Base-by-base conservation (phyloP, 2,329 filamentous ascomycete species). In the Ascochyta rabiei region DNA sequence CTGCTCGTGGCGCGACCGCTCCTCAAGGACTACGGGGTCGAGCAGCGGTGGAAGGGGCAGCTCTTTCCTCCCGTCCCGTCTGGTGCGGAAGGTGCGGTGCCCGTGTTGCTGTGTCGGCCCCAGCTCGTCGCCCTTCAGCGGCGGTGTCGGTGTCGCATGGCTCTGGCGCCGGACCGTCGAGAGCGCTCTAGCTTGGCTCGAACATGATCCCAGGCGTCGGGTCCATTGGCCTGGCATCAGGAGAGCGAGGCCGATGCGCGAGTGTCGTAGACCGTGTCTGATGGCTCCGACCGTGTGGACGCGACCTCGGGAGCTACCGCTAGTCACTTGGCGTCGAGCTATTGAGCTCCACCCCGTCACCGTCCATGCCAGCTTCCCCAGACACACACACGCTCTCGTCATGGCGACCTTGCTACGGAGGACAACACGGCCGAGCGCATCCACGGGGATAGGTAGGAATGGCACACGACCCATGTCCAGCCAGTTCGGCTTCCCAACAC, bases 1-100 rank as follows among this genome's bases (percentile, higher is more conserved):
- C 34, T 76, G 69, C 51, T 73, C 73, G 61, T 75, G 72, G 31
- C 65, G 68, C 18, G 69, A 53, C 50, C 72, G 67, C 28, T 76
- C 72, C 15, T 68, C 62, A 2, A 76, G 53, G n/a, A 74, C 72
- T 43, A 72, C 49, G 0, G 79, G 75, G 53, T 82, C 78, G 70
- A 83, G 76, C 6, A 81, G 52, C 0, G 80, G 80, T 9, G 81
- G 80, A 0, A 82, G 53, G 6, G 81, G 81, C 0, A 84, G 73
- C 15, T 64, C 60, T 19, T 59, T 64, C 16, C 45, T 55, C 42
- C 72, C 70, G 61, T 74, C 62, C 55, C 71, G 64, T 39, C 76
- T 74, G 6, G 60, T 26, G 47, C 74, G 70, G 40, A 72, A 62
- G 34, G 67, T 75, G 21, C 64, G 57, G 48, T 70, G 63, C 8